Percentiles rank a stretch among this genome's conserved stretches.
These are phyloP conservation scores for Brettanomyces nanus DNA, from an alignment of 805 yeast species.

Conservation along the genomic window DNA sequence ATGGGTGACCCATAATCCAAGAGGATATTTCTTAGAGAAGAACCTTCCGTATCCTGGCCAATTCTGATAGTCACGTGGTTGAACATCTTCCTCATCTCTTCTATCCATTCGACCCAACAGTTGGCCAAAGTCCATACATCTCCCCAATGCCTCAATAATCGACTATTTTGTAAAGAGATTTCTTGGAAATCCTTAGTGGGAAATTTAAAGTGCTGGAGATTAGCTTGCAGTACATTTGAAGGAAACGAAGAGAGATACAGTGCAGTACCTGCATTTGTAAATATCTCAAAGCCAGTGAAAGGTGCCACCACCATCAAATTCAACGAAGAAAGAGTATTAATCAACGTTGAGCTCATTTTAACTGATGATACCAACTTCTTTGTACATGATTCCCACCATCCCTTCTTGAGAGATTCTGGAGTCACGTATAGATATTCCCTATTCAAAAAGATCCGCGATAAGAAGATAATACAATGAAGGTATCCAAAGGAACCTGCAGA, in stretches of 20 bases:
- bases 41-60: constrained; percentile 4
- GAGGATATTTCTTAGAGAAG: constrained; percentile 5
- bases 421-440: constrained; percentile 29
- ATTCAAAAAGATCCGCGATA: constrained; percentile 28
- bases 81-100: constrained; percentile 17
- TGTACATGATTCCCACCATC: constrained; percentile 24
- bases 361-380: constrained; percentile 16
- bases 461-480: constrained; percentile 25
- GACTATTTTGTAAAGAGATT: constrained; percentile 14
- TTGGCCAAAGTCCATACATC: constrained; percentile 26
- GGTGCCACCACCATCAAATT: constrained; percentile 29
- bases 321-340: constrained; percentile 15
- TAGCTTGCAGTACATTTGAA: constrained; percentile 14
- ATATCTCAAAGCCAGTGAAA: constrained; percentile 30
- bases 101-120: constrained; percentile 24
- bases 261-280: constrained; percentile 29
- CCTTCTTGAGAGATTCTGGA: constrained; percentile 24
- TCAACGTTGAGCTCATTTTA: constrained; percentile 19
- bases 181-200: constrained; percentile 1
- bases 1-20: constrained; percentile 10
- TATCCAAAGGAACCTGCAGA: constrained; percentile 29
- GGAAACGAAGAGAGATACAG: constrained; percentile 27
- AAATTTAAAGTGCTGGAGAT: constrained; percentile 11
- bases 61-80: constrained; percentile 1
- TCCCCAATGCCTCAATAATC: constrained; percentile 22